Evolutionary conservation across 768 basidiomycete species (phyloP).

Genomic region (Lactifluus piperatus): DNA sequence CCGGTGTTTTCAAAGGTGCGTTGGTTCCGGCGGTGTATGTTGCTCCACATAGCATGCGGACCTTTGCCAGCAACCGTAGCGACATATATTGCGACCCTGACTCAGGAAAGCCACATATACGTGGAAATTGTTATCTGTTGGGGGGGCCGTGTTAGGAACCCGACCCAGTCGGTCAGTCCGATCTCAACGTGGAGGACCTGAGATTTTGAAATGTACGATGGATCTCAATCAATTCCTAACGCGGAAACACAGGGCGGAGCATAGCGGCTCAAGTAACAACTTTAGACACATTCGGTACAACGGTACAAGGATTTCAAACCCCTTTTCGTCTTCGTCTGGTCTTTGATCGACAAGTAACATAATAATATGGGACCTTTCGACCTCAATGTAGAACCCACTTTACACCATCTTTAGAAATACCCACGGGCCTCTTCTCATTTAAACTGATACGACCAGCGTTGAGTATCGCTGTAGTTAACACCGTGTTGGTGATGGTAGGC

Average conservation of each 20-base stretch:
- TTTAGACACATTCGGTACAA: background rate
- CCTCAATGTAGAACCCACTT: constrained; percentile 61
- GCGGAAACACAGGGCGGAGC: constrained; percentile 4
- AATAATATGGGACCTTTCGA: background rate
- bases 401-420: constrained; percentile 57
- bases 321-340: background rate
- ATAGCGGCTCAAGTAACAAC: background rate
- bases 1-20: background rate
- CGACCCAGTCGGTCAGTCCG: background rate
- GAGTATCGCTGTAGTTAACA: constrained; percentile 80
- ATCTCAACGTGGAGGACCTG: background rate
- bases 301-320: background rate
- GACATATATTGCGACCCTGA: background rate
- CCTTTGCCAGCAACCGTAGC: background rate
- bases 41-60: background rate
- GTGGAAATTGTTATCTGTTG: background rate
- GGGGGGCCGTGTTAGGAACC: background rate
- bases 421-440: constrained; percentile 82
- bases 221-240: constrained; percentile 2
- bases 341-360: background rate
- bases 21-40: background rate
- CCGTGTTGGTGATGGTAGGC: constrained; percentile 85
- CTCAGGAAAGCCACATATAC: too few relatives aligned
- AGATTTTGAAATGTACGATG: background rate
- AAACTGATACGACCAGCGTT: constrained; percentile 85